These are phyloP conservation scores for Tolypocladium cylindrosporum DNA, from an alignment of 2,329 filamentous ascomycete species.

Conservation along the genomic window DNA sequence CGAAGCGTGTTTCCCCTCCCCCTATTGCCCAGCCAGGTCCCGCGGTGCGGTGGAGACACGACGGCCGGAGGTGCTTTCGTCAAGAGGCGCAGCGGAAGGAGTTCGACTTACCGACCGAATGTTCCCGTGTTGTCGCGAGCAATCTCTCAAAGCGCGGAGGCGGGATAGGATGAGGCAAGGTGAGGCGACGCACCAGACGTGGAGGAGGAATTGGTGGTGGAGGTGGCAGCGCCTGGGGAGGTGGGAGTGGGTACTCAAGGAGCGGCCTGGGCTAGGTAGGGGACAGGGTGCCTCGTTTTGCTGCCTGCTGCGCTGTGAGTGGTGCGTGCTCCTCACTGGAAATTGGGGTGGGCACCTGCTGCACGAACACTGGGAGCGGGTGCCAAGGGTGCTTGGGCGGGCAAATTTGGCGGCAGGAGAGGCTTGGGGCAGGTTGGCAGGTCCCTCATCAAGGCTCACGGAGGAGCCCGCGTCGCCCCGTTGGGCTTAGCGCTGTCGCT, in stretches of 20 bases:
- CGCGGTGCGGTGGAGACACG: not conserved
- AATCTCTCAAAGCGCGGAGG: not conserved
- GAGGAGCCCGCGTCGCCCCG: not conserved
- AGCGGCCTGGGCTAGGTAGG: not conserved
- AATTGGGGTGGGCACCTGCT: conserved; percentile 4
- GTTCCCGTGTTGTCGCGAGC: not conserved
- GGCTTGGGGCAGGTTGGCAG: not conserved
- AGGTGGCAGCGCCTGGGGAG: not conserved
- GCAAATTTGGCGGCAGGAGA: not conserved
- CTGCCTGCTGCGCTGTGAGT: not conserved
- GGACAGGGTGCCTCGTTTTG: not conserved
- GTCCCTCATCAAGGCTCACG: not conserved
- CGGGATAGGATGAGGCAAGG: not conserved
- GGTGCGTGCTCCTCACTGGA: conserved; percentile 8
- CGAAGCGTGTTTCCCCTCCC: not conserved
- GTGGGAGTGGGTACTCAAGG: not conserved
- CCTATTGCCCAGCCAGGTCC: not conserved
- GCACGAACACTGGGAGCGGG: too few species aligned
- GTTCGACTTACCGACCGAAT: not conserved
- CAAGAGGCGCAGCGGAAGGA: not conserved
- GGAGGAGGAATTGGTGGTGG: not conserved
- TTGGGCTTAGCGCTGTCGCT: not conserved
- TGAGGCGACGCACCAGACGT: not conserved
- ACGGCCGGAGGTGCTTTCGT: not conserved
- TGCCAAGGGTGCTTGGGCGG: not conserved